A percentile compares a stretch with the other conserved stretches of the same genome.
These are phyloP conservation scores for Nyctanthes arbortristis DNA, from an alignment of 257 asterid species.

Conservation along the genomic window DNA sequence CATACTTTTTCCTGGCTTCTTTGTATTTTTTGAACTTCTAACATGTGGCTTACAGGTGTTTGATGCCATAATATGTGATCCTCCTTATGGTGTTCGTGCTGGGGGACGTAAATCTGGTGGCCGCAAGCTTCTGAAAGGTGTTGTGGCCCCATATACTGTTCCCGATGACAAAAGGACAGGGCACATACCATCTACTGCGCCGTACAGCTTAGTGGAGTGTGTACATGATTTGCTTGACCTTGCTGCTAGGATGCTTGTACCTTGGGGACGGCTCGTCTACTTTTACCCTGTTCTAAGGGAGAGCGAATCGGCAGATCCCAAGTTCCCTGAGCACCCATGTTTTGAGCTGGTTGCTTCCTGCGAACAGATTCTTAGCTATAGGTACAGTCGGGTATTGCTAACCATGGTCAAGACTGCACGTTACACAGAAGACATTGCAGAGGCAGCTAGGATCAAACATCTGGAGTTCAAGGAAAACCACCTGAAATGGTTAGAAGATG, in stretches of 20 bases:
- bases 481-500: constrained; percentile 93
- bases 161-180: constrained; percentile 86
- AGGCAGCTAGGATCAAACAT: constrained; percentile 67
- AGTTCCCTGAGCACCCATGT: constrained; percentile 91
- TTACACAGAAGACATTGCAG: constrained; percentile 66
- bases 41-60: constrained; percentile 52
- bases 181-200: constrained; percentile 97
- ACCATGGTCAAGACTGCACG: constrained; percentile 72
- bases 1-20: not conserved
- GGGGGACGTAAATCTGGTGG: constrained; percentile 99
- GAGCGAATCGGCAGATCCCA: constrained; percentile 52
- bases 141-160: constrained; percentile 75
- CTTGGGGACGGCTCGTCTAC: constrained; percentile 90
- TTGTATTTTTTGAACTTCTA: constrained; percentile 10
- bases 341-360: constrained; percentile 65
- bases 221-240: constrained; percentile 92
- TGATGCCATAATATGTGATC: constrained; percentile 96
- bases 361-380: constrained; percentile 87
- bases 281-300: constrained; percentile 88
- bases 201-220: constrained; percentile 95
- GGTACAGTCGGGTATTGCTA: constrained; percentile 82
- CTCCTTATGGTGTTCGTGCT: constrained; percentile 99
- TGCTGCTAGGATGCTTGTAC: constrained; percentile 89
- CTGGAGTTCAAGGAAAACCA: constrained; percentile 81
- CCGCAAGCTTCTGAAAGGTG: constrained; percentile 94